phyloP scores from a whole-genome alignment of 768 basidiomycete genomes.

The Lyophyllum semitale region DNA sequence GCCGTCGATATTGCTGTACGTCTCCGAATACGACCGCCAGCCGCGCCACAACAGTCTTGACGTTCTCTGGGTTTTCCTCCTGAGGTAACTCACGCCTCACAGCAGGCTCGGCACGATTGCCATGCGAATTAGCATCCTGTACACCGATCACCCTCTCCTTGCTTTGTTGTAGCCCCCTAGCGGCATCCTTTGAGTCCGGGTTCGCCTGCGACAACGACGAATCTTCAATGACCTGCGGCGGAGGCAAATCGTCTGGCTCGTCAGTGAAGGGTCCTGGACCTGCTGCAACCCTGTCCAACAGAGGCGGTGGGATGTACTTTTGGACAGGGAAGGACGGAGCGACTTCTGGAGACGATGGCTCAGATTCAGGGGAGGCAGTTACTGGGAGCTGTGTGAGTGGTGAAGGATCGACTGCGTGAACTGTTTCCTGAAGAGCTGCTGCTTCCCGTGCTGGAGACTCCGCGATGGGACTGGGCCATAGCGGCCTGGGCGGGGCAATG shows the following conservation, averaged over 20 bases:
- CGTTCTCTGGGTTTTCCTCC: no score
- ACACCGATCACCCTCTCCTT: no score
- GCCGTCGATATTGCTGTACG: background rate
- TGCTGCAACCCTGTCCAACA: slow-evolving; percentile 36
- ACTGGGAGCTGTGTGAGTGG: slow-evolving; percentile 38
- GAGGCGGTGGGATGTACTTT: slow-evolving; percentile 40
- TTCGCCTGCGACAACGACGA: slow-evolving; percentile 25
- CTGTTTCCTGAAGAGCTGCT: slow-evolving; percentile 36
- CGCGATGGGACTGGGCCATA: slow-evolving; percentile 60
- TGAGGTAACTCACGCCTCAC: no score
- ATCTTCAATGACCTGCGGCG: slow-evolving; percentile 28
- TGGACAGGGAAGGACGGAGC: slow-evolving; percentile 9
- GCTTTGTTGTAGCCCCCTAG: no score
- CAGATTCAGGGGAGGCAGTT: slow-evolving; percentile 13
- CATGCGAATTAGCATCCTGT: no score
- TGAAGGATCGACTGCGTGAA: slow-evolving; percentile 37
- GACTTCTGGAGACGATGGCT: slow-evolving; percentile 2
- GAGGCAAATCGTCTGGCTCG: slow-evolving; percentile 47
- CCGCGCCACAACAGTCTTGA: background rate
- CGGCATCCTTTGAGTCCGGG: no score
- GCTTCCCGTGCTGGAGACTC: slow-evolving; percentile 69
- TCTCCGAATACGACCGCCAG: background rate
- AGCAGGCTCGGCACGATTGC: no score
- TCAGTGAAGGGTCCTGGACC: slow-evolving; percentile 56
- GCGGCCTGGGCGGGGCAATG: slow-evolving; percentile 24